phyloP scores from a whole-genome alignment of 148 eudicot genomes.

The Persicaria tinctoria region DNA sequence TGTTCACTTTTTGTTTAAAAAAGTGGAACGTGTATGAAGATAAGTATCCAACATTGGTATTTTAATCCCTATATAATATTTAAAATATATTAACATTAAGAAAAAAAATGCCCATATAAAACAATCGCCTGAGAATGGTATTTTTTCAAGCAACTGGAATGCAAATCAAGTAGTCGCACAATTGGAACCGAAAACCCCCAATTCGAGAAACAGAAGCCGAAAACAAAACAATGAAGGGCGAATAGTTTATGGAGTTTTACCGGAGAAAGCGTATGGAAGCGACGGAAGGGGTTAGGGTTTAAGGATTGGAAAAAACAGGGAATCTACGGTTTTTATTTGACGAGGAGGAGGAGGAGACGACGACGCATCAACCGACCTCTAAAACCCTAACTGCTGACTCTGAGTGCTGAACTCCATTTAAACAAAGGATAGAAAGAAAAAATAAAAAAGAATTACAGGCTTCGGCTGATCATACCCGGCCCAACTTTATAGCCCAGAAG shows the following conservation, averaged over 20 bases:
- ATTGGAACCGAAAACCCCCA: background rate
- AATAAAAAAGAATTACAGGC: too few species aligned
- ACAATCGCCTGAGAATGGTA: background rate
- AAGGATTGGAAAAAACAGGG: background rate
- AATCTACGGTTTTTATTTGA: background rate
- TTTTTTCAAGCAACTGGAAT: background rate
- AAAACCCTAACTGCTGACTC: background rate
- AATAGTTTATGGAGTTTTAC: background rate
- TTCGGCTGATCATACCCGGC: too few species aligned
- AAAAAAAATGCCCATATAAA: too few species aligned
- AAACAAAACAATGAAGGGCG: background rate
- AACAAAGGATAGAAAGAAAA: too few species aligned
- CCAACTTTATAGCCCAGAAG: too few species aligned
- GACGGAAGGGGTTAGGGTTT: background rate
- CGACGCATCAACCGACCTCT: background rate
- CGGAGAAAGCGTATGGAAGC: background rate
- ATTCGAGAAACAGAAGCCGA: background rate
- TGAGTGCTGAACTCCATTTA: too few species aligned
- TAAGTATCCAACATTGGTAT: too few species aligned
- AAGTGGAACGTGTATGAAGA: too few species aligned
- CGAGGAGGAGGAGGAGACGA: background rate
- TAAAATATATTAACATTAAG: too few species aligned
- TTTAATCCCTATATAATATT: too few species aligned
- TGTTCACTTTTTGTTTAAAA: too few species aligned
- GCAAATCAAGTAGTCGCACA: background rate